Evolutionary conservation across 441 rosid species (phyloP), one percentile per base, ranked within the genome.

Genomic region (Populus hybrid): DNA sequence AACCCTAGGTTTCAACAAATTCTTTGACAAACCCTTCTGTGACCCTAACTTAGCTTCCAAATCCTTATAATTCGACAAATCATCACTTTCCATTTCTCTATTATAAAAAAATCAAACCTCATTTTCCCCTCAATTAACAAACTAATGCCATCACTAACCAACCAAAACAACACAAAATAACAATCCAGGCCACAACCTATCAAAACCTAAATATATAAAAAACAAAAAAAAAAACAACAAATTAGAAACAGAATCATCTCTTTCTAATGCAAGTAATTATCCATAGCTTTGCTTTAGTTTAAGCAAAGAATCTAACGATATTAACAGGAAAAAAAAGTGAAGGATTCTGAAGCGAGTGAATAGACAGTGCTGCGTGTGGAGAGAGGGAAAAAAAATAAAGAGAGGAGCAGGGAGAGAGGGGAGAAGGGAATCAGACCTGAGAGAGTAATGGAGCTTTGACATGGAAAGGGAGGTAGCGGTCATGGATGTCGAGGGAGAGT

Each of bases 41-140:
- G 80, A 84, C 86, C 88, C 87, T 90, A 88, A 70, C 81, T 85
- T 80, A 80, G 40, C 70, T 46, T 71, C 53, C 75, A 73, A 77
- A 68, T 21, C 53, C 73, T 76, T 69, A 50, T 67, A 78, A 75
- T 76, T 63, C 53, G 78, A 77, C 76, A 77, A 80, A 84, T 80
- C 81, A 70, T 78, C 81, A 70, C 79, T 70, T 69, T 84, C 85
- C 87, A 86, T 85, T 66, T 80, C 67, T 82, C 88, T 61, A 86
- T 76, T 36, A 85, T 72, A 76, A 78, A 78, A 64, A 76, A 81
- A 72, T 40, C 32, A 80, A 73, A 79, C 82, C 84, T 80, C 87
- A 78, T 86, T 53, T 66, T 79, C 74, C 69, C 82, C 64, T 73
- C 78, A 74, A 42, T 46, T 8, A 40, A 67, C 72, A 74, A 80